These are phyloP conservation scores for Hanseniaspora hatyaiensis DNA, from an alignment of 805 yeast genomes.

Conservation along the genomic window DNA sequence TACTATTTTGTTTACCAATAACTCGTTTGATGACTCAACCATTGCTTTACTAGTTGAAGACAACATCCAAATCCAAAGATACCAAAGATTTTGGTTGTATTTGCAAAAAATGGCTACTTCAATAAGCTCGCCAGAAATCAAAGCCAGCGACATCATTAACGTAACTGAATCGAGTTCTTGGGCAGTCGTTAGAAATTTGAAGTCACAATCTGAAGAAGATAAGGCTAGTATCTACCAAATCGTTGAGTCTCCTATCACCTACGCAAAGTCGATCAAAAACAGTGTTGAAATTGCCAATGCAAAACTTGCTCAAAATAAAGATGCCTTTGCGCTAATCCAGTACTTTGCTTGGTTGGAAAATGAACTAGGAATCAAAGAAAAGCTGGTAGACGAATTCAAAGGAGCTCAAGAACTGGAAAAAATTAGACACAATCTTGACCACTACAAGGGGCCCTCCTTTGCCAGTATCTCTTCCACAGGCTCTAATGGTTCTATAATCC, in stretches of 20 bases:
- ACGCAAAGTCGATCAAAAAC: constrained; percentile 69
- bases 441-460: constrained; percentile 59
- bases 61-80: constrained; percentile 41
- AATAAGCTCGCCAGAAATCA: constrained; percentile 24
- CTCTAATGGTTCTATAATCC: constrained; percentile 62
- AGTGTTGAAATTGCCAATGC: constrained; percentile 59
- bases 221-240: constrained; percentile 24
- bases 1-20: constrained; percentile 46
- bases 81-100: constrained; percentile 49
- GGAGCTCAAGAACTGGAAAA: constrained; percentile 50
- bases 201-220: too few species aligned
- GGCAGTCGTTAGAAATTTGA: constrained; percentile 49
- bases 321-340: constrained; percentile 64
- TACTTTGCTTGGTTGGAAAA: constrained; percentile 76
- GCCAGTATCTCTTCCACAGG: constrained; percentile 71
- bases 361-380: constrained; percentile 34
- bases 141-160: too few species aligned
- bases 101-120: constrained; percentile 27
- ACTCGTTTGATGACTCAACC: constrained; percentile 32
- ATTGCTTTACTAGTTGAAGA: constrained; percentile 34
- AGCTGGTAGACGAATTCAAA: constrained; percentile 48
- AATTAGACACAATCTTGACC: constrained; percentile 42
- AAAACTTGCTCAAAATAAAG: constrained; percentile 65
- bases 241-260: constrained; percentile 49
- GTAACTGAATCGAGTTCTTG: constrained; percentile 53